A percentile compares a stretch with the other conserved stretches of the same genome.
Conservation (phyloP, 257 asterid species). For the Primulina huaijiensis region DNA sequence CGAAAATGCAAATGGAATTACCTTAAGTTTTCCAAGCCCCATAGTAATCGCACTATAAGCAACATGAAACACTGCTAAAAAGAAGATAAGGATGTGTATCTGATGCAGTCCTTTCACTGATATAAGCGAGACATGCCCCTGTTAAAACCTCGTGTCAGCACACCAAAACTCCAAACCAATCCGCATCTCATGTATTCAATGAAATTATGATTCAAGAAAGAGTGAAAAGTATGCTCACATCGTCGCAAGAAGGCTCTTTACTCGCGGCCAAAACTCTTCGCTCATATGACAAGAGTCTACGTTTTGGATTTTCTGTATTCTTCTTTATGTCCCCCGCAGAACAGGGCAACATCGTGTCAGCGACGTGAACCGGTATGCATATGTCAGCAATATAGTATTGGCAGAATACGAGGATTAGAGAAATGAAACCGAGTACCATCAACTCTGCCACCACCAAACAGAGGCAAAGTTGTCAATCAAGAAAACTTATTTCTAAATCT, state of each 20-base stretch:
- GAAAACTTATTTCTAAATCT: background rate
- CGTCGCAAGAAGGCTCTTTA: slow-evolving; percentile 34
- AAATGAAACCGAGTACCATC: slow-evolving; percentile 96
- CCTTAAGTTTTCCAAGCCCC: slow-evolving; percentile 92
- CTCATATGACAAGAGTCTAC: slow-evolving; percentile 57
- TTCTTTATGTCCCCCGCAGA: slow-evolving; percentile 4
- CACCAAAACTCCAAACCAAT: background rate
- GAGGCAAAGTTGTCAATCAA: slow-evolving; percentile 18
- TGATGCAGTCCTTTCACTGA: slow-evolving; percentile 81
- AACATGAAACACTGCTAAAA: slow-evolving; percentile 83
- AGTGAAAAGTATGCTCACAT: slow-evolving; percentile 33
- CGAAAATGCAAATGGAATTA: slow-evolving; percentile 18
- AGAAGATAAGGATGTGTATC: slow-evolving; percentile 89
- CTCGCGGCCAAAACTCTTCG: slow-evolving; percentile 56
- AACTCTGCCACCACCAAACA: slow-evolving; percentile 58
- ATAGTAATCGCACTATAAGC: slow-evolving; percentile 75
- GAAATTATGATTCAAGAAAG: background rate
- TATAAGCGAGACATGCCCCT: slow-evolving; percentile 60
- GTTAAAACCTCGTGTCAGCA: slow-evolving; percentile 21
- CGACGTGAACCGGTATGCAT: slow-evolving; percentile 69
- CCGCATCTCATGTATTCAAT: background rate
- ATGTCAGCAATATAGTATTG: slow-evolving; percentile 83
- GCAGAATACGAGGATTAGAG: slow-evolving; percentile 73
- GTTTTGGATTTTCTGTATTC: slow-evolving; percentile 30
- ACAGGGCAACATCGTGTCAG: slow-evolving; percentile 79